These are phyloP conservation scores for Hysterium pulicare DNA, from an alignment of 2,329 filamentous ascomycete species.

Conservation along the genomic window DNA sequence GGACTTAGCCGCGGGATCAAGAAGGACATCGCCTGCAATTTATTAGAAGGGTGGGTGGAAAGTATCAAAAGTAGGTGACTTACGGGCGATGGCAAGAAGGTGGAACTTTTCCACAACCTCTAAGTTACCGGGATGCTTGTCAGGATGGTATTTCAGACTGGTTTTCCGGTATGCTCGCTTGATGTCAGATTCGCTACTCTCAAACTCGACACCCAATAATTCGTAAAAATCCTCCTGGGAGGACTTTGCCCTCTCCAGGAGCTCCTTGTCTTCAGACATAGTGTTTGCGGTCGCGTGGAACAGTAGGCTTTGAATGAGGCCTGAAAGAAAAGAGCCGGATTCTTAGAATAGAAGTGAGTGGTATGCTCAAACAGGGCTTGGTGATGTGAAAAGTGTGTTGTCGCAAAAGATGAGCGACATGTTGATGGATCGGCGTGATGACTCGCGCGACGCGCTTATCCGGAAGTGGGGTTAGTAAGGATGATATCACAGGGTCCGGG, in stretches of 20 bases:
- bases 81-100: slow-evolving; percentile 78
- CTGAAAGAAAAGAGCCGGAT: neutral
- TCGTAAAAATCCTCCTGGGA: slow-evolving; percentile 67
- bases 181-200: slow-evolving; percentile 68
- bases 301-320: neutral
- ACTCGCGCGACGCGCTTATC: no score
- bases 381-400: neutral
- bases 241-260: slow-evolving; percentile 41
- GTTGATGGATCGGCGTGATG: no score
- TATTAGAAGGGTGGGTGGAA: no score
- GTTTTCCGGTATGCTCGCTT: slow-evolving; percentile 80
- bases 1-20: slow-evolving; percentile 65
- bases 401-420: no score
- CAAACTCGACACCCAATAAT: slow-evolving; percentile 64
- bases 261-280: slow-evolving; percentile 40
- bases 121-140: slow-evolving; percentile 67
- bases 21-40: slow-evolving; percentile 79
- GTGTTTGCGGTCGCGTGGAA: slow-evolving; percentile 1
- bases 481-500: no score
- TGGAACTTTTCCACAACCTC: slow-evolving; percentile 78
- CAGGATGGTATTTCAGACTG: slow-evolving; percentile 88
- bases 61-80: no score
- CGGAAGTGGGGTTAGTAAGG: no score
- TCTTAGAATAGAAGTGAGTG: neutral
- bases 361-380: neutral